phyloP scores from a whole-genome alignment of 2,329 filamentous ascomycete species.

The Pochonia chlamydosporia region DNA sequence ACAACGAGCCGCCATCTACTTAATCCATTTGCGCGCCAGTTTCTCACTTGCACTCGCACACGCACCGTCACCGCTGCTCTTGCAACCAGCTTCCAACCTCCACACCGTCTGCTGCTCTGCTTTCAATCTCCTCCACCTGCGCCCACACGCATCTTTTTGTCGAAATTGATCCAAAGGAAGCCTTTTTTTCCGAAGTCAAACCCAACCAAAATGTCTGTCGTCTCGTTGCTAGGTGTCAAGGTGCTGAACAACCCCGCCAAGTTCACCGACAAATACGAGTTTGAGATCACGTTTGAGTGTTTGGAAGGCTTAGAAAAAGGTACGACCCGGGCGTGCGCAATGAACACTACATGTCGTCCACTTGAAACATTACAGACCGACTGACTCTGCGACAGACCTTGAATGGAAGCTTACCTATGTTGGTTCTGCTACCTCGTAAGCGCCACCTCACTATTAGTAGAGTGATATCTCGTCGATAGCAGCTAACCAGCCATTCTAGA shows the following conservation, averaged over 20 bases:
- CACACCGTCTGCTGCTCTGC: slow-evolving; percentile 1
- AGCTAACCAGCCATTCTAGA: slow-evolving; percentile 35
- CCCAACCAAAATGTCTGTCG: slow-evolving; percentile 70
- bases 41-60: neutral
- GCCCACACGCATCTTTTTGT: no score
- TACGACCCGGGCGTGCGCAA: slow-evolving; percentile 27
- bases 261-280: slow-evolving; percentile 89
- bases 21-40: slow-evolving; percentile 4
- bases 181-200: slow-evolving; percentile 1
- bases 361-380: neutral
- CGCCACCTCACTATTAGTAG: slow-evolving; percentile 20
- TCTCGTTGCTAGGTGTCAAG: slow-evolving; percentile 91
- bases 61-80: slow-evolving; percentile 4
- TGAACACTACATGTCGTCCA: neutral
- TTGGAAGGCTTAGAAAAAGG: slow-evolving; percentile 91
- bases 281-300: slow-evolving; percentile 98
- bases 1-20: slow-evolving; percentile 1
- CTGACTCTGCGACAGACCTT: slow-evolving; percentile 57
- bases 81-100: slow-evolving; percentile 6
- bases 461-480: slow-evolving; percentile 8
- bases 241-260: slow-evolving; percentile 95
- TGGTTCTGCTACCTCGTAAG: slow-evolving; percentile 93
- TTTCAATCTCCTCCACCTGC: neutral
- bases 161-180: neutral
- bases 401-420: slow-evolving; percentile 99